Base-by-base conservation (phyloP, 2,329 filamentous ascomycete genomes). In the Sclerotinia sclerotiorum region DNA sequence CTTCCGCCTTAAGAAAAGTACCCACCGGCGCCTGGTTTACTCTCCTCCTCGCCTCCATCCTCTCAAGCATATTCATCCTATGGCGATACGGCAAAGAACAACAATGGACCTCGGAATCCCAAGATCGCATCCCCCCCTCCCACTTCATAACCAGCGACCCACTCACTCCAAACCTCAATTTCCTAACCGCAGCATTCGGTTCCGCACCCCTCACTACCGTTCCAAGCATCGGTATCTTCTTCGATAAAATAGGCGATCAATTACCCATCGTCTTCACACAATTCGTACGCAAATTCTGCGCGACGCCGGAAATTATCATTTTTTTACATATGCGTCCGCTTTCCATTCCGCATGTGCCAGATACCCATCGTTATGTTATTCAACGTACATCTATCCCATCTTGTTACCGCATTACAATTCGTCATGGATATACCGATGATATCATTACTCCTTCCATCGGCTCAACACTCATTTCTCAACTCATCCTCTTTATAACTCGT, bases 21-120 rank as follows among this genome's bases (percentile, higher is more conserved):
- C 90, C 91, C 0, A 83, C 88, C 13, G 91, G 91, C 1, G 91
- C 90, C 1, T 94, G 91, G 91, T 92, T 94, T 75, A 93, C 91
- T 0, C 80, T 93, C 1, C 81, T 87, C 0, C 81, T 94, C 6
- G 83, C 90, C 0, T 80, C 82, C 3, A 79, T 90, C 11, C 83
- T 94, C 2, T 84, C 88, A 0, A 80, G 79, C 55, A 78, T 93
- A 55, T 90, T 94, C 75, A 82, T 92, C 2, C 83, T 93, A 15
- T 94, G 91, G 91, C 85, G 91, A 44, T 94, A 88, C 73, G 91
- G 91, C 21, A 93, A 94, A 77, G 90, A 93, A 75, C 84, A 87
- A 70, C 91, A 94, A 76, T 94, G 91, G 90, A 80, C 79, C 8
- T 87, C 90, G 2, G 90, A 94, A 79, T 83, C 84, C 0, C 81